Evolutionary conservation across 768 basidiomycete genomes (phyloP).

Genomic region (Lactarius quietus): DNA sequence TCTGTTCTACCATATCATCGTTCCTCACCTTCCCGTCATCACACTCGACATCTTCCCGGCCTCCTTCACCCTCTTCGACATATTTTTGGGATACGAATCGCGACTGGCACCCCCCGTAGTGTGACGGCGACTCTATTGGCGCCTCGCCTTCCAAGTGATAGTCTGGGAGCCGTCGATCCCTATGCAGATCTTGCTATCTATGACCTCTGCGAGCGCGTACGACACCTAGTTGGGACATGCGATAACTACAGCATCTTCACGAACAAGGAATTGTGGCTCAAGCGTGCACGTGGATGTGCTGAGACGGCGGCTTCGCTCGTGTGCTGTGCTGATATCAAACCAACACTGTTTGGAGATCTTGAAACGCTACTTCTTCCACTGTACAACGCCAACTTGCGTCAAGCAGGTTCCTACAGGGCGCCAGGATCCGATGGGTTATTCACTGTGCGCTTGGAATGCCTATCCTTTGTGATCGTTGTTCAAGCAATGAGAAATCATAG

Average conservation of each 20-base stretch:
- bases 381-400: background rate
- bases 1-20: background rate
- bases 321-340: background rate
- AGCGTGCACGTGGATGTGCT: background rate
- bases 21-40: background rate
- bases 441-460: background rate
- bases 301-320: background rate
- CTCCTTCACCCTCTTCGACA: background rate
- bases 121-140: no score
- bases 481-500: background rate
- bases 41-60: no score
- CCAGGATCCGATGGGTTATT: background rate
- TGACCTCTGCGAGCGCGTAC: background rate
- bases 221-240: background rate
- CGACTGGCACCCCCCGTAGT: no score
- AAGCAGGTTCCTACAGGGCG: background rate
- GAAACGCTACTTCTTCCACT: background rate
- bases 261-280: background rate
- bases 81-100: no score
- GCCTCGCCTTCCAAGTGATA: no score
- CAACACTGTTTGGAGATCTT: background rate
- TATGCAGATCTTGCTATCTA: background rate
- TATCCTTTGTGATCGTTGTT: background rate
- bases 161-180: no score
- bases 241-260: background rate